Base-by-base conservation (phyloP, 148 eudicot genomes). In the Polygonum maritimum region DNA sequence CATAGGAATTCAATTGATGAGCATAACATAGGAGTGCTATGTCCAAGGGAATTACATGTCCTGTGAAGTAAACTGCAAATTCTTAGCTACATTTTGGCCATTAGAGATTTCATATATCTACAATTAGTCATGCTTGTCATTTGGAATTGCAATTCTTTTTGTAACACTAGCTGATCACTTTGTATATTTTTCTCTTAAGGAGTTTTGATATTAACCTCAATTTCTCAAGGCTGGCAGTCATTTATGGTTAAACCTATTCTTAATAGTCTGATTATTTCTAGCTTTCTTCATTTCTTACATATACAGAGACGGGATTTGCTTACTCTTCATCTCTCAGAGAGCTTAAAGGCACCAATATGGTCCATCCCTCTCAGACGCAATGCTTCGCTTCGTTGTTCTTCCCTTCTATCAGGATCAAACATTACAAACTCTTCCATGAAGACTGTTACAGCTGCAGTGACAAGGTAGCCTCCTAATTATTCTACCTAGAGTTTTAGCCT, bases 221-320 rank as follows among this genome's bases (percentile, higher is more conserved):
- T 35, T 58, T 4, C 18, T 26, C 60, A 7, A 4, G 19, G 58
- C 26, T 19, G 16, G 41, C 22, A 21, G 3, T 31, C 21, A 19
- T 44, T 71, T 31, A 65, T 13, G 38, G 70, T 33, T 45, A 13
- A 75, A 52, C 26, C 76, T n/a, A 71, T 16, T 67, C 71, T 57
- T 22, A 18, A 38, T 35, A 65, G 71, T 70, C 16, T 38, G 49
- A 5, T 15, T 12, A 31, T 74, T 48, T 7, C 39, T 8, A 41
- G 77, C n/a, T n/a, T 18, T 49, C 36, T 57, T 13, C 79, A 44
- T 75, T 70, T 63, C 18, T 70, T 78, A 40, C n/a, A 48, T 51
- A 79, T 63, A n/a, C 87, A 92, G 94, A 79, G 86, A 41, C 88
- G 78, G 80, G 87, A 88, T 76, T 76, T 83, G 11, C 84, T 84